phyloP scores from a whole-genome alignment of 495 filamentous ascomycete species.

The Aspergillus saccharolyticus region DNA sequence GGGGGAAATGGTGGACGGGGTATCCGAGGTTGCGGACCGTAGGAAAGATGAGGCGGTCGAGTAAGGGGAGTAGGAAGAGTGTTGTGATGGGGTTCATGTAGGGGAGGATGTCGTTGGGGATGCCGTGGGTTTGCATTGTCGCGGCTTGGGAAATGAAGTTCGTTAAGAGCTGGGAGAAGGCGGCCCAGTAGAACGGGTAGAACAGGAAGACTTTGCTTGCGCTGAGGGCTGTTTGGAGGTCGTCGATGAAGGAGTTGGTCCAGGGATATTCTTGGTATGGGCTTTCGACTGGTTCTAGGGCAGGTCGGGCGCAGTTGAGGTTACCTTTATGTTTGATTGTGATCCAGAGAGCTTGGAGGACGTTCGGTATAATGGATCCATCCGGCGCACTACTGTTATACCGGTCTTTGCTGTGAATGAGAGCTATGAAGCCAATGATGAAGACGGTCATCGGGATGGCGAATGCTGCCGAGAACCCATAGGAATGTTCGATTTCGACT shows the following conservation, averaged over 20 bases:
- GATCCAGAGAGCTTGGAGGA: neutral
- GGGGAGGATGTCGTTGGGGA: neutral
- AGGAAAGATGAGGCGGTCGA: slow-evolving; percentile 38
- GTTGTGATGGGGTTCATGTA: slow-evolving; percentile 13
- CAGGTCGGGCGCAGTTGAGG: neutral
- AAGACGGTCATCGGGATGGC: neutral
- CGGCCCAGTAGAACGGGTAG: slow-evolving; percentile 1
- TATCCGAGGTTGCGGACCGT: too few species aligned
- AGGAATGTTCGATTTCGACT: neutral
- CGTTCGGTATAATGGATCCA: neutral
- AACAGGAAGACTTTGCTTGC: neutral
- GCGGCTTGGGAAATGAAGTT: slow-evolving; percentile 51
- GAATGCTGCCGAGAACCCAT: neutral
- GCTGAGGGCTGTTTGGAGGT: neutral
- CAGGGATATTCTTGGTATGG: neutral
- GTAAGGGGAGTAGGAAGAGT: slow-evolving; percentile 43
- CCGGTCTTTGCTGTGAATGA: neutral
- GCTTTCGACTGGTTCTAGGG: neutral
- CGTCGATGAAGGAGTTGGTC: neutral
- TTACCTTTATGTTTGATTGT: neutral
- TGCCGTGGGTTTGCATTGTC: slow-evolving; percentile 40
- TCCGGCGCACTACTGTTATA: neutral
- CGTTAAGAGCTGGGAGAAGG: slow-evolving; percentile 31
- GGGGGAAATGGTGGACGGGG: too few species aligned
- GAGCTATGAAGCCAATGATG: neutral